These are phyloP conservation scores for Aspergillus sclerotiicarbonarius DNA, from an alignment of 495 filamentous ascomycete genomes.

Conservation along the genomic window DNA sequence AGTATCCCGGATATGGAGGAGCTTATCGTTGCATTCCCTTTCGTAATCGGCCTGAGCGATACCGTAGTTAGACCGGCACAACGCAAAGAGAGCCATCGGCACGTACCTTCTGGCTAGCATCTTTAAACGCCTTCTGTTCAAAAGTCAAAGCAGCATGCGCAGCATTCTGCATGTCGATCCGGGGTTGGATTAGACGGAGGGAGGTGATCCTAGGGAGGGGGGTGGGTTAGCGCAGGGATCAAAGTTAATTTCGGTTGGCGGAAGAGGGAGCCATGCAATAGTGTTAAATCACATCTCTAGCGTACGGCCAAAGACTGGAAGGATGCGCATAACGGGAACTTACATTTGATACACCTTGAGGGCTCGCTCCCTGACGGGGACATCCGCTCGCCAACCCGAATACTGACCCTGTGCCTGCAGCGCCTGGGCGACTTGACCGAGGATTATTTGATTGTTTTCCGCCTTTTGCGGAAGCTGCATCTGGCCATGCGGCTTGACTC, in stretches of 20 bases:
- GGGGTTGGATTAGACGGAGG: slow-evolving; percentile 50
- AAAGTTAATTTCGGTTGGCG: neutral
- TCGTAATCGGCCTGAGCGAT: slow-evolving; percentile 44
- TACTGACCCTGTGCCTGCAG: slow-evolving; percentile 40
- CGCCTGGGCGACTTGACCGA: slow-evolving; percentile 35
- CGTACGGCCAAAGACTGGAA: neutral
- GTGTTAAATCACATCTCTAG: neutral
- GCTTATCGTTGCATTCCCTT: slow-evolving; percentile 47
- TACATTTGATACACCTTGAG: slow-evolving; percentile 50
- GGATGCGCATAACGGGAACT: slow-evolving; percentile 18
- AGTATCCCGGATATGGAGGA: slow-evolving; percentile 46
- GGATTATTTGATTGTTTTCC: slow-evolving; percentile 35
- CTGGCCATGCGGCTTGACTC: slow-evolving; percentile 34
- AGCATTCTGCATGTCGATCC: slow-evolving; percentile 37
- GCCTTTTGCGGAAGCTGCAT: slow-evolving; percentile 34
- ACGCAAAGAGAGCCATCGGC: slow-evolving; percentile 1
- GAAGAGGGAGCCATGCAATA: slow-evolving; percentile 2
- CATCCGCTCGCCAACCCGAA: slow-evolving; percentile 47
- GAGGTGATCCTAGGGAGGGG: slow-evolving; percentile 42
- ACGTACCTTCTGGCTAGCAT: slow-evolving; percentile 44
- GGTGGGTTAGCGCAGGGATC: slow-evolving; percentile 3
- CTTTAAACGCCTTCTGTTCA: slow-evolving; percentile 47
- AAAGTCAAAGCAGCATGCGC: slow-evolving; percentile 48
- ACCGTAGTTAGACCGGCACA: slow-evolving; percentile 5
- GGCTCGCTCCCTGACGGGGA: slow-evolving; percentile 38